Base-by-base conservation (phyloP, 768 basidiomycete genomes). In the Tremella mesenterica region DNA sequence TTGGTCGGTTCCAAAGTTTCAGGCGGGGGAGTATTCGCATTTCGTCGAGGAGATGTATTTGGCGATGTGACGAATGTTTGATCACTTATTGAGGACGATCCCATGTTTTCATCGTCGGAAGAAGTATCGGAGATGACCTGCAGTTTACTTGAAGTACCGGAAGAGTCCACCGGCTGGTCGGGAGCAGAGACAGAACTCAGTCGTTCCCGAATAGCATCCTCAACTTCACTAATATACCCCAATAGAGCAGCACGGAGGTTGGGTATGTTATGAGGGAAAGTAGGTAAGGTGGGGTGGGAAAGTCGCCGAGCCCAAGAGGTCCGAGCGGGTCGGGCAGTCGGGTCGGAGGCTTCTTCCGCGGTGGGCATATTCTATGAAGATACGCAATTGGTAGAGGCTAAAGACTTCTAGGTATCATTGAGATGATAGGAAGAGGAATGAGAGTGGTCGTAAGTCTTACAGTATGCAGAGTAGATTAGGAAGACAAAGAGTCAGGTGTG, bases 191-290 rank as follows among this genome's bases (percentile, higher is more conserved):
- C 38, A 8, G 38, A 41, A n/a, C 38, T 23, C 9, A 69, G 48
- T 18, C 64, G 43, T 12, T 53, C 62, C 47, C 60, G 50, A 2
- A 71, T 31, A 3, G 65, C 61, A 7, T 55, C 45, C 52, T 72
- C 71, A 8, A 69, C 66, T 44, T 73, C 72, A 4, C 65, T 60
- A 6, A 72, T 34, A 39, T 72, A 71, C 4, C 71, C 71, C 12
- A 72, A 51, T 2, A 72, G 55, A 8, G 69, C 72, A 23, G 64
- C 52, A 36, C 68, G 59, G 8, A 73, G 54, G 23, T 56, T 54
- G 1, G 68, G 57, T 30, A 62, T 28, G 33, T 55, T 43, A 12
- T 59, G 61, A 10, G 54, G 48, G 23, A 41, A 41, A 18, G 38
- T 41, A 25, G 63, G 60, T 12, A 57, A 27, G 20, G 58, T 20